A percentile compares a stretch with the other conserved stretches of the same genome.
These are phyloP conservation scores for Ramularia endophylla DNA, from an alignment of 2,329 filamentous ascomycete species.

Conservation along the genomic window DNA sequence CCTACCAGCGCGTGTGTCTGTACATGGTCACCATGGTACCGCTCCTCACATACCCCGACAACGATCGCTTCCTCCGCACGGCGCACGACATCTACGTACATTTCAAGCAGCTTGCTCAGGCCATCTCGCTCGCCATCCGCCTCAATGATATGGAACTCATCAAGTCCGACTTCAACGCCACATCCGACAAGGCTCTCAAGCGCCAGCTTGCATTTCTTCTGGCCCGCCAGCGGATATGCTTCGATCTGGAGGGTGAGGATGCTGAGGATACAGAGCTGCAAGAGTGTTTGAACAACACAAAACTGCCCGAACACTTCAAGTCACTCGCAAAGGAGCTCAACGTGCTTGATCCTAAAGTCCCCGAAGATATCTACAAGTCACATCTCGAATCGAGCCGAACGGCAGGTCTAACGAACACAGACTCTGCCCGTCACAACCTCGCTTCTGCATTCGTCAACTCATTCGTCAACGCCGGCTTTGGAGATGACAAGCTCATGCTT, in stretches of 20 bases:
- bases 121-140: slow-evolving; percentile 88
- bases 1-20: slow-evolving; percentile 84
- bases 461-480: slow-evolving; percentile 93
- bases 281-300: slow-evolving; percentile 82
- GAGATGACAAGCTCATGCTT: slow-evolving; percentile 97
- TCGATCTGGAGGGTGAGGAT: slow-evolving; percentile 61
- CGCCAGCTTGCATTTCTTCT: slow-evolving; percentile 94
- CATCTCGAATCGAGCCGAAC: slow-evolving; percentile 94
- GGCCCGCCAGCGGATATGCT: slow-evolving; percentile 80
- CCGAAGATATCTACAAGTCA: slow-evolving; percentile 99
- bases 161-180: slow-evolving; percentile 70
- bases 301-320: slow-evolving; percentile 88
- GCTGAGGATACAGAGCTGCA: slow-evolving; percentile 68
- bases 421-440: slow-evolving; percentile 92
- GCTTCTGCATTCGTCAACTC: slow-evolving; percentile 95
- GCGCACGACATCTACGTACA: slow-evolving; percentile 90
- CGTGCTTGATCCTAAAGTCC: slow-evolving; percentile 91
- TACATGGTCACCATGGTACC: slow-evolving; percentile 99
- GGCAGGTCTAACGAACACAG: slow-evolving; percentile 86
- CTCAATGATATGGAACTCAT: slow-evolving; percentile 80
- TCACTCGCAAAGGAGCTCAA: slow-evolving; percentile 91
- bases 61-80: slow-evolving; percentile 88
- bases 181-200: slow-evolving; percentile 73
- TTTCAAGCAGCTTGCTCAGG: slow-evolving; percentile 89
- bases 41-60: slow-evolving; percentile 93